A percentile compares a stretch with the other conserved stretches of the same genome.
These are phyloP conservation scores for Phylloporus scabripes DNA, from an alignment of 768 basidiomycete species.

Conservation along the genomic window DNA sequence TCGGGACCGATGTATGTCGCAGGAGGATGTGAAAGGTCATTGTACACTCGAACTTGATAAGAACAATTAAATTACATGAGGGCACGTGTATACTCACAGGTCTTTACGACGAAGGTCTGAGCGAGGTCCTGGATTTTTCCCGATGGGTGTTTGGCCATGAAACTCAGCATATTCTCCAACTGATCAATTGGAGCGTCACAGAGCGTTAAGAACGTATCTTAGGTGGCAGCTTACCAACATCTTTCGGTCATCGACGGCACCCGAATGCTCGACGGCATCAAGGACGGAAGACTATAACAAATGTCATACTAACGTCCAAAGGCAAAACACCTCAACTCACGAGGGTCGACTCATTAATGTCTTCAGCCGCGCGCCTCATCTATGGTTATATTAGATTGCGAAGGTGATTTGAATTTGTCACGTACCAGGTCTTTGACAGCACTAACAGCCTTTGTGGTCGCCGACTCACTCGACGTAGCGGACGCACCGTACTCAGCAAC, in stretches of 20 bases:
- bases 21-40: slow-evolving; percentile 77
- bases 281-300: slow-evolving; percentile 47
- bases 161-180: slow-evolving; percentile 67
- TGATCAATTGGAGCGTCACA: slow-evolving; percentile 21
- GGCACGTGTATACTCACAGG: slow-evolving; percentile 41
- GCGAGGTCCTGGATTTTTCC: slow-evolving; percentile 38
- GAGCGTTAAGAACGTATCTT: background rate
- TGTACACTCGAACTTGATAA: slow-evolving; percentile 50
- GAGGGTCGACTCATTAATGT: slow-evolving; percentile 25
- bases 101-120: slow-evolving; percentile 39
- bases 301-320: background rate
- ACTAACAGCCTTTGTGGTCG: slow-evolving; percentile 19
- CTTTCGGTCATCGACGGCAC: slow-evolving; percentile 72
- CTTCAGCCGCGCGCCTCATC: slow-evolving; percentile 30
- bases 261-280: slow-evolving; percentile 55
- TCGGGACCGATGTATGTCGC: slow-evolving; percentile 58
- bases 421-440: slow-evolving; percentile 29
- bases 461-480: slow-evolving; percentile 13
- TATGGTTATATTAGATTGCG: slow-evolving; percentile 1
- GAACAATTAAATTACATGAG: background rate
- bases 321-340: slow-evolving; percentile 7
- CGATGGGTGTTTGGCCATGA: slow-evolving; percentile 54
- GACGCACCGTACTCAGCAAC: slow-evolving; percentile 4
- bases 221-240: slow-evolving; percentile 49
- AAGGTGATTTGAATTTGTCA: background rate